Base-by-base conservation (phyloP, 805 yeast genomes). In the Cyberlindnera maritima region DNA sequence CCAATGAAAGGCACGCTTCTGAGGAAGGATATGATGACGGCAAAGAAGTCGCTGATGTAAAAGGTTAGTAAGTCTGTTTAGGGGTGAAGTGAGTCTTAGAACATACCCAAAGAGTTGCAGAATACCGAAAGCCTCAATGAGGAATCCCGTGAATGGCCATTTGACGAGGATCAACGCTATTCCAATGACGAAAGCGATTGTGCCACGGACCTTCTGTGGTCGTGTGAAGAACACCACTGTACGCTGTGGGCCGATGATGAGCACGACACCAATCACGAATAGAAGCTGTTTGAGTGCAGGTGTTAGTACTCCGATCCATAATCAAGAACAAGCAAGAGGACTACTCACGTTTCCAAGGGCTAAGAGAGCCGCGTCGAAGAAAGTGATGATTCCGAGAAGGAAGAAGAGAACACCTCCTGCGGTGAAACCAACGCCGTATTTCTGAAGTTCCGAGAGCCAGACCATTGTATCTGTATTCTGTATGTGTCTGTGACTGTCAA, bases 351-450 rank as follows among this genome's bases (percentile, higher is more conserved):
- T 92, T 15, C 98, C 98, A 61, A 94, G 75, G 1, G 97, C 96
- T 50, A 92, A 73, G 32, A 92, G 72, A 0, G 95, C 91, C 9
- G 96, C 74, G 62, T 94, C 97, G 61, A 94, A 94, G 53, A 92
- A 81, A 15, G 96, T 79, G 59, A 90, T 58, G 26, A 92, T 76
- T 7, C 99, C 99, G 18, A 92, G 70, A 4, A 88, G 60, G 65
- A 94, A 86, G 62, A 89, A 83, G 21, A 39, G 56, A 64, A 41
- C 63, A 67, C 83, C 96, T 29, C 85, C 86, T 15, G 95, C 90
- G 4, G 96, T 88, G 73, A 90, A 85, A 2, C 88, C 96, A 17
- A 88, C 97, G 32, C 98, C 98, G 60, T 85, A 82, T 67, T 90
- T 49, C 26, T 53, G 57, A 13, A 47, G 14, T 41, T 53, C 53